A percentile compares a stretch with the other conserved stretches of the same genome.
Conservation (phyloP, 441 rosid species). For the Populus hybrid region DNA sequence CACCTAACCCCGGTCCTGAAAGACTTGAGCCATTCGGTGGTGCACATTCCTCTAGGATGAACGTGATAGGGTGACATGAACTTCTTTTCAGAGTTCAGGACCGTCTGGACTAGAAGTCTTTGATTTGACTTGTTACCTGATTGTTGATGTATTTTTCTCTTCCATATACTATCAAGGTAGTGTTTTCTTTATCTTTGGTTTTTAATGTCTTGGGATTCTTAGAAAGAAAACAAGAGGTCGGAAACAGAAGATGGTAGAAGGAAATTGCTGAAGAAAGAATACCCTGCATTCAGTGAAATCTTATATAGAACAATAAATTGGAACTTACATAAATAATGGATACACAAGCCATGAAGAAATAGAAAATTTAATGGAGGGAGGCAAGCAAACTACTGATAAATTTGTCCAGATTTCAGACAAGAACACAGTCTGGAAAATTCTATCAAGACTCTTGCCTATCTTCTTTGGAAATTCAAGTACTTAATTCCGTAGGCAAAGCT, state of each 20-base stretch:
- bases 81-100: background rate
- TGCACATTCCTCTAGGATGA: background rate
- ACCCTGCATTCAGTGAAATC: background rate
- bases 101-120: background rate
- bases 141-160: background rate
- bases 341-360: background rate
- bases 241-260: background rate
- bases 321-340: background rate
- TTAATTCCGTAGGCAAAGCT: slow-evolving; percentile 58
- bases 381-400: background rate
- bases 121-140: no score
- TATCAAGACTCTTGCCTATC: slow-evolving; percentile 20
- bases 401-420: background rate
- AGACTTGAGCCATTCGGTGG: background rate
- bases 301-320: background rate
- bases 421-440: background rate
- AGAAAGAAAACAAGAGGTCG: background rate
- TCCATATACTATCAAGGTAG: background rate
- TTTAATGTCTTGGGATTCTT: background rate
- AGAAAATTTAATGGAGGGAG: background rate
- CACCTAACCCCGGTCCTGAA: background rate
- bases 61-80: background rate
- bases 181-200: background rate
- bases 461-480: slow-evolving; percentile 67
- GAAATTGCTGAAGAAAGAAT: background rate